A percentile compares a stretch with the other conserved stretches of the same genome.
phyloP scores from a whole-genome alignment of 257 asterid species.

The Salvia hispanica region DNA sequence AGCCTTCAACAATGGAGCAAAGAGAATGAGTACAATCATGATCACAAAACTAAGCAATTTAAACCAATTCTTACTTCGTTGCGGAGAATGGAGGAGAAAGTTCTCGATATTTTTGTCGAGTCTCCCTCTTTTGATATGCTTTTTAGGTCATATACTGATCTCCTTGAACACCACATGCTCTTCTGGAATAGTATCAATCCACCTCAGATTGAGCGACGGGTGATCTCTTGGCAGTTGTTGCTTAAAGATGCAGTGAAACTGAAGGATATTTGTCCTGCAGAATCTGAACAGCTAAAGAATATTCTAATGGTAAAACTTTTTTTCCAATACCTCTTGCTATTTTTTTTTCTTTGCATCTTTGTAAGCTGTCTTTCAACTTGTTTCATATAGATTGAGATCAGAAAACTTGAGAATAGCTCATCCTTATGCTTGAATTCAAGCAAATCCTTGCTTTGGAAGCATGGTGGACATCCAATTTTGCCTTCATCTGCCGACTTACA shows the following conservation, averaged over 20 bases:
- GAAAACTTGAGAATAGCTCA: constrained; percentile 40
- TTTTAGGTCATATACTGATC: constrained; percentile 52
- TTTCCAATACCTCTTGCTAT: not conserved
- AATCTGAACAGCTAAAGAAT: constrained; percentile 63
- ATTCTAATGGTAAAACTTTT: constrained; percentile 32
- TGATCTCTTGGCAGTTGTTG: constrained; percentile 62
- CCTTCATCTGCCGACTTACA: constrained; percentile 73
- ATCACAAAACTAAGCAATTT: constrained; percentile 39
- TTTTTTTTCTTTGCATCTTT: not conserved
- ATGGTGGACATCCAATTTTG: constrained; percentile 85
- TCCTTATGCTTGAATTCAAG: constrained; percentile 49
- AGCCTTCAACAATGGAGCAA: constrained; percentile 80
- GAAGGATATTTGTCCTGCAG: constrained; percentile 51
- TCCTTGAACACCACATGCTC: constrained; percentile 75
- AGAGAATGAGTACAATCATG: constrained; percentile 41
- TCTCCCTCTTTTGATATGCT: constrained; percentile 59
- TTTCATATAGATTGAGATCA: constrained; percentile 49
- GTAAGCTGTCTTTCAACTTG: constrained; percentile 26
- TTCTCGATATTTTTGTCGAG: constrained; percentile 60
- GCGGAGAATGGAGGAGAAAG: constrained; percentile 56
- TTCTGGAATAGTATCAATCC: constrained; percentile 63
- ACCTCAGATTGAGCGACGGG: constrained; percentile 45
- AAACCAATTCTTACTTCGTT: constrained; percentile 51
- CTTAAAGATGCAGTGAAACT: constrained; percentile 55
- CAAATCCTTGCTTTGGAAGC: constrained; percentile 78